phyloP scores from a whole-genome alignment of 2,329 filamentous ascomycete genomes.

The Zasmidium citrigriseum region DNA sequence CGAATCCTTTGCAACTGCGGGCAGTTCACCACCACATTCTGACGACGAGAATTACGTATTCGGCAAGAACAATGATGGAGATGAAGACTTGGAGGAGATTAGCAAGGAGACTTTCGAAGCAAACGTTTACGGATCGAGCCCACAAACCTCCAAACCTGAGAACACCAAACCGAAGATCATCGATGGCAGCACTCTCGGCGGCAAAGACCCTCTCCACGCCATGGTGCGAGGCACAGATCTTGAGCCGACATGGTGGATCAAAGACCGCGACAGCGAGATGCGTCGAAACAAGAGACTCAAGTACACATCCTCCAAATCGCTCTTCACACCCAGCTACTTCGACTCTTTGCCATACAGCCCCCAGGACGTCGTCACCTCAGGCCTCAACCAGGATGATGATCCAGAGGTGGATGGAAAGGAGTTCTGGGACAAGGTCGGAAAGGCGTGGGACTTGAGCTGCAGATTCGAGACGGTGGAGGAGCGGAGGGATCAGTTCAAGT shows the following conservation, averaged over 20 bases:
- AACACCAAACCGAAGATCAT: background rate
- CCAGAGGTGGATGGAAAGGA: constrained; percentile 1
- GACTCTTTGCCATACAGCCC: constrained; percentile 5
- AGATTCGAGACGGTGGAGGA: constrained; percentile 8
- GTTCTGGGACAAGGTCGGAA: constrained; percentile 9
- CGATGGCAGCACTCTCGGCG: constrained; percentile 4
- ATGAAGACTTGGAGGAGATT: background rate
- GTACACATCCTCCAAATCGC: no score
- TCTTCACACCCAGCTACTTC: constrained; percentile 1
- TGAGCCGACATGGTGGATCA: background rate
- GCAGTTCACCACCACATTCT: background rate
- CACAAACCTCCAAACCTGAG: background rate
- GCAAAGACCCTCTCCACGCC: background rate
- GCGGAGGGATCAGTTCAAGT: constrained; percentile 1
- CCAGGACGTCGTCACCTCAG: constrained; percentile 2
- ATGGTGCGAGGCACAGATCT: background rate
- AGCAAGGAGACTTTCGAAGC: constrained; percentile 3
- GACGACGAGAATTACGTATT: background rate
- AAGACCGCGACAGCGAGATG: background rate
- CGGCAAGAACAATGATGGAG: background rate
- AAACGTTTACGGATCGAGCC: background rate
- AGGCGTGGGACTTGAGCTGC: background rate
- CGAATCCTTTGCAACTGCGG: background rate
- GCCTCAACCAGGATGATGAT: background rate
- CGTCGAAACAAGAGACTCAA: no score